Evolutionary conservation across 768 basidiomycete species (phyloP), one percentile per base, ranked within the genome.

Genomic region (Suillus plorans): DNA sequence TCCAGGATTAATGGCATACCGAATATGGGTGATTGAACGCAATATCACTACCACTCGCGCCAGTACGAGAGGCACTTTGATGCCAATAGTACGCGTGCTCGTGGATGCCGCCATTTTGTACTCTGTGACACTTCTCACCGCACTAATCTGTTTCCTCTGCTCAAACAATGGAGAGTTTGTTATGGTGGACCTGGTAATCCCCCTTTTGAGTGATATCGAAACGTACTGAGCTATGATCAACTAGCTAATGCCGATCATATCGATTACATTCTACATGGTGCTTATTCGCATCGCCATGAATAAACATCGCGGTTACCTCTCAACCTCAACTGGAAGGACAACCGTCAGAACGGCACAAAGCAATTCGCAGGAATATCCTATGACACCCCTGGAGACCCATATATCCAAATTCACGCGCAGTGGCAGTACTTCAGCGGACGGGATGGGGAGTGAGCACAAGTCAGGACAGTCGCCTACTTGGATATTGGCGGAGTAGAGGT

Each of bases 31-130:
- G 22, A 25, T 50, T 12, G 49, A 50, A 50, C 49, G 22, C 5
- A 22, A 25, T 7, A 3, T 14, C 5, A 25, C 49, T 25, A 7
- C 20, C 9, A 10, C 10, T n/a, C 44, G 44, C 20, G 10, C 44
- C 4, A 9, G 36, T 37, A 45, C 20, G 20, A 45, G 10, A 10
- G 10, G 20, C 4, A n/a, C 44, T 2, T 4, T 45, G 20, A n/a
- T 45, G 3, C 44, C 44, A 45, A 45, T 45, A 20, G 6, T 61
- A 20, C 60, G 49, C 16, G 52, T 65, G 18, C 60, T 65, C 1
- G 31, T 56, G 18, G 64, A 65, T 47, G 47, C 64, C 4, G 64
- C 61, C 6, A 28, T 56, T 28, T 34, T 65, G 61, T 57, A 65
- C 34, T 65, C 64, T 9, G 61, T 62, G 20, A 14, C 61, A 14